phyloP scores from a whole-genome alignment of 108 stramenopile species.

The Skeletonema marinoi region DNA sequence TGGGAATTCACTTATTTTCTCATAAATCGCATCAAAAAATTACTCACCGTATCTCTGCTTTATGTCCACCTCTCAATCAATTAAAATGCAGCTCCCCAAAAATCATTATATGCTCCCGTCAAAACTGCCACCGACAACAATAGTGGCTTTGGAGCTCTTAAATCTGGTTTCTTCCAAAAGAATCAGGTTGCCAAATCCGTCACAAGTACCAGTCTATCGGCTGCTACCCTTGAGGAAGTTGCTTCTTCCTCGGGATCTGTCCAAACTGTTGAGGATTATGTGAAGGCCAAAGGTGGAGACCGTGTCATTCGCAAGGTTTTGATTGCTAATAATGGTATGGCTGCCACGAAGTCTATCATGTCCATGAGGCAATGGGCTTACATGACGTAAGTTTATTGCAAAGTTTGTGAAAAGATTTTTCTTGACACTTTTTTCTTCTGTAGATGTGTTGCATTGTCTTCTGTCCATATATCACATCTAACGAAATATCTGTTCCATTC shows the following conservation, averaged over 20 bases:
- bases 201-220: slow-evolving; percentile 21
- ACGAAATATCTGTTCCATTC: neutral
- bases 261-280: slow-evolving; percentile 85
- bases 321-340: slow-evolving; percentile 99
- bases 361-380: slow-evolving; percentile 99
- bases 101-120: slow-evolving; percentile 32
- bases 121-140: slow-evolving; percentile 10
- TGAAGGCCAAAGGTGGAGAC: slow-evolving; percentile 85
- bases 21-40: neutral
- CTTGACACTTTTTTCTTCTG: neutral
- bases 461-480: neutral
- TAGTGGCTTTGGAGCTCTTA: slow-evolving; percentile 31
- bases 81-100: slow-evolving; percentile 29
- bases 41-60: neutral
- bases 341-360: slow-evolving; percentile 95
- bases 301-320: slow-evolving; percentile 87
- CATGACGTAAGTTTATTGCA: slow-evolving; percentile 51
- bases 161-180: slow-evolving; percentile 36
- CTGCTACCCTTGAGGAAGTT: slow-evolving; percentile 48
- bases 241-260: slow-evolving; percentile 22
- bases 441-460: neutral
- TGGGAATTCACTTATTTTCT: neutral
- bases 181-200: slow-evolving; percentile 3
- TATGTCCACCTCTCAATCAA: neutral
- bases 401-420: neutral